Conservation (phyloP, 495 filamentous ascomycete species). For the Saxophila tyrrhenica region DNA sequence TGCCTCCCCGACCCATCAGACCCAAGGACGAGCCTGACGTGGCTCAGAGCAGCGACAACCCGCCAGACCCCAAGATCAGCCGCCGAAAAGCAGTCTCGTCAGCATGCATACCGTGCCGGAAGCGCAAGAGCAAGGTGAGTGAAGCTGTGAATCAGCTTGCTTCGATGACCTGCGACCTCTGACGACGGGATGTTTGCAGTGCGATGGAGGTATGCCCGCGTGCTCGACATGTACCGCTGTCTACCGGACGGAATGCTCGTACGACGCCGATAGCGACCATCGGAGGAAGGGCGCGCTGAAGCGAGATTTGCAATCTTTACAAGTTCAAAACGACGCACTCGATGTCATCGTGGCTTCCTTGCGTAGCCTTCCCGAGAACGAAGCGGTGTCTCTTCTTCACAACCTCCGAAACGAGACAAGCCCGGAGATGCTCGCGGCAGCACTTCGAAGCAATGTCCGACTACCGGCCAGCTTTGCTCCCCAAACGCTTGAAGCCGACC, state of each 20-base stretch:
- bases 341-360: slow-evolving; percentile 34
- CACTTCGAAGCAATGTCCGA: slow-evolving; percentile 25
- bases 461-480: slow-evolving; percentile 17
- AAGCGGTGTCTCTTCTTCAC: slow-evolving; percentile 35
- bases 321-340: slow-evolving; percentile 29
- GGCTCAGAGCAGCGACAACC: background rate
- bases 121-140: slow-evolving; percentile 44
- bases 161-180: background rate
- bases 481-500: slow-evolving; percentile 17
- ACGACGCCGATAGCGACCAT: slow-evolving; percentile 38
- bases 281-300: slow-evolving; percentile 34
- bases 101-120: slow-evolving; percentile 44
- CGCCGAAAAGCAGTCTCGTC: slow-evolving; percentile 40
- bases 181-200: slow-evolving; percentile 25
- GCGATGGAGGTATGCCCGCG: slow-evolving; percentile 36
- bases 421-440: slow-evolving; percentile 30
- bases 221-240: slow-evolving; percentile 42
- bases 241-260: slow-evolving; percentile 37
- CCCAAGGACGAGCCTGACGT: slow-evolving; percentile 13
- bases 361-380: slow-evolving; percentile 33
- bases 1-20: slow-evolving; percentile 18
- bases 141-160: no score
- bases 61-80: slow-evolving; percentile 8
- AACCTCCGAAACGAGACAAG: slow-evolving; percentile 31
- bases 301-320: slow-evolving; percentile 28